Percentiles rank a stretch among this genome's conserved stretches.
Conservation (phyloP, 2,329 filamentous ascomycete genomes). For the Rugonectria rugulosa region DNA sequence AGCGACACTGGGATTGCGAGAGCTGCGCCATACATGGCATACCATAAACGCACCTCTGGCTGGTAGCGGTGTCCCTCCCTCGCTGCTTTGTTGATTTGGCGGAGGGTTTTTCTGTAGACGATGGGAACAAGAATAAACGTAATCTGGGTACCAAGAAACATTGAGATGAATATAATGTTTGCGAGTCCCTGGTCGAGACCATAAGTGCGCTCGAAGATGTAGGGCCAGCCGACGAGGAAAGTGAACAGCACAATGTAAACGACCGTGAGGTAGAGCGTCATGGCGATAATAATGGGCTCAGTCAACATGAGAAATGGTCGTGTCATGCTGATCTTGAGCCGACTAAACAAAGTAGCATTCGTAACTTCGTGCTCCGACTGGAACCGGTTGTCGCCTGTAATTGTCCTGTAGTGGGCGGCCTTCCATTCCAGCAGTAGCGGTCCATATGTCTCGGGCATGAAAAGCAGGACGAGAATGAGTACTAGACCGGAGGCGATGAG, state of each 20-base stretch:
- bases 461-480: constrained; percentile 61
- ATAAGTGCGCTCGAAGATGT: constrained; percentile 56
- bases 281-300: constrained; percentile 50
- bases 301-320: constrained; percentile 50
- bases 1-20: constrained; percentile 52
- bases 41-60: constrained; percentile 51
- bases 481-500: constrained; percentile 68
- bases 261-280: constrained; percentile 59
- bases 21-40: constrained; percentile 52
- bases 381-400: constrained; percentile 69
- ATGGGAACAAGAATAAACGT: constrained; percentile 44
- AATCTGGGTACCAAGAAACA: constrained; percentile 51
- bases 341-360: constrained; percentile 58
- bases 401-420: constrained; percentile 63
- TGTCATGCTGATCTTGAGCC: constrained; percentile 53
- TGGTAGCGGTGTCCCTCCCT: constrained; percentile 31
- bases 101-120: constrained; percentile 42
- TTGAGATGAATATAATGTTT: constrained; percentile 53
- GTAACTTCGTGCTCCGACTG: constrained; percentile 69
- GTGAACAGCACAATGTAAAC: constrained; percentile 63
- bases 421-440: constrained; percentile 65
- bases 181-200: constrained; percentile 50
- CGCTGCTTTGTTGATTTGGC: constrained; percentile 28
- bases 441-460: constrained; percentile 73
- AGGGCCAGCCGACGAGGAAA: constrained; percentile 59